A percentile compares a stretch with the other conserved stretches of the same genome.
phyloP scores from a whole-genome alignment of 2,329 filamentous ascomycete genomes.

The Fusarium staphyleae region DNA sequence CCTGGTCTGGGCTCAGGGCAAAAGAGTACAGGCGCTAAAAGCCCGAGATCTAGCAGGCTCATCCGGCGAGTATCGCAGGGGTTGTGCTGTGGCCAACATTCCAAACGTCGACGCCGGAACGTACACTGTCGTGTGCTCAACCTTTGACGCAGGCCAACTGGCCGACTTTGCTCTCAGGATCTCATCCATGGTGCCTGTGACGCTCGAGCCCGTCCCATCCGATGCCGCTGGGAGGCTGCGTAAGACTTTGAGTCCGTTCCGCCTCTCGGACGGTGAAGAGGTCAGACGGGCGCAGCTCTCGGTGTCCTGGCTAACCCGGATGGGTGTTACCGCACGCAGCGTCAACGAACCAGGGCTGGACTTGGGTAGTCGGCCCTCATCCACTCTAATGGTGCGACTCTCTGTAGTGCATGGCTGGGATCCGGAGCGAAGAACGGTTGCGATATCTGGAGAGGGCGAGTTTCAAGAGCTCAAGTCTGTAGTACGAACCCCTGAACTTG shows the following conservation, averaged over 20 bases:
- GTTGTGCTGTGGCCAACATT: slow-evolving; percentile 74
- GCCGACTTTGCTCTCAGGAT: slow-evolving; percentile 78
- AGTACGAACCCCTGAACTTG: slow-evolving; percentile 75
- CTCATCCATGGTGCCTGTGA: slow-evolving; percentile 66
- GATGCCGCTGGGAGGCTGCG: slow-evolving; percentile 79
- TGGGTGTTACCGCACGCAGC: slow-evolving; percentile 49
- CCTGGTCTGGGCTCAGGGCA: slow-evolving; percentile 78
- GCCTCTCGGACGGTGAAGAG: slow-evolving; percentile 54
- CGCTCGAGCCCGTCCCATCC: slow-evolving; percentile 67
- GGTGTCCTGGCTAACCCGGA: slow-evolving; percentile 62
- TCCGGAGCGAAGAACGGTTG: slow-evolving; percentile 69
- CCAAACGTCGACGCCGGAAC: slow-evolving; percentile 68
- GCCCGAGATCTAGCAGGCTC: slow-evolving; percentile 80
- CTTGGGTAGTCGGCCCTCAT: slow-evolving; percentile 45
- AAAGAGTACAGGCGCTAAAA: slow-evolving; percentile 73
- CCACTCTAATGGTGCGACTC: slow-evolving; percentile 67
- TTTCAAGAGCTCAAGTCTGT: slow-evolving; percentile 73
- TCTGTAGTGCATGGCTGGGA: slow-evolving; percentile 77
- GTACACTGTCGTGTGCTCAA: slow-evolving; percentile 91
- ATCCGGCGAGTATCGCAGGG: slow-evolving; percentile 87
- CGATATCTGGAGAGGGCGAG: slow-evolving; percentile 73
- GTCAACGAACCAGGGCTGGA: slow-evolving; percentile 35
- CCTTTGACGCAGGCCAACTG: slow-evolving; percentile 81
- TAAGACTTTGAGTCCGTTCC: slow-evolving; percentile 63
- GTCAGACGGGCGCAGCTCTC: slow-evolving; percentile 51